Evolutionary conservation across 2,329 filamentous ascomycete genomes (phyloP).

Genomic region (Colletotrichum sp.): DNA sequence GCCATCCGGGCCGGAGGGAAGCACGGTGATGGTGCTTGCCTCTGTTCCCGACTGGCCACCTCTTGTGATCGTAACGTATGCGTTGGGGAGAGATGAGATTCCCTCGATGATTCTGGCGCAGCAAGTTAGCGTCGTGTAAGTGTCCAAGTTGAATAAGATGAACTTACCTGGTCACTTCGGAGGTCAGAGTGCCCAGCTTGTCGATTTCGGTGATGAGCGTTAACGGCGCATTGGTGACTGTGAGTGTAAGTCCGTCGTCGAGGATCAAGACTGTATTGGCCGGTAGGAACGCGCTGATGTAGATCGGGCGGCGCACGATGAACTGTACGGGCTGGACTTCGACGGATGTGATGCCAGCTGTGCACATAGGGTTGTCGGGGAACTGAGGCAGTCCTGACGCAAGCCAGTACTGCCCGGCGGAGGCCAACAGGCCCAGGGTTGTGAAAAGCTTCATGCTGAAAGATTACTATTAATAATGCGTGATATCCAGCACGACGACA

Average conservation of each 20-base stretch:
- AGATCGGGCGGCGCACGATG: conserved; percentile 15
- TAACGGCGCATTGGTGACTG: conserved; percentile 15
- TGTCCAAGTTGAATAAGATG: not conserved
- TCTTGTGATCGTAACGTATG: conserved; percentile 11
- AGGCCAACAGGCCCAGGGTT: not conserved
- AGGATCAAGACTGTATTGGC: conserved; percentile 13
- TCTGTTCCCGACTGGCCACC: conserved; percentile 8
- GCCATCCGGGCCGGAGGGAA: not conserved
- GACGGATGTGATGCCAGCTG: conserved; percentile 18
- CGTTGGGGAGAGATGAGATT: not conserved
- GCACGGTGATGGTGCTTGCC: conserved; percentile 12
- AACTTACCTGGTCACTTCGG: conserved; percentile 7
- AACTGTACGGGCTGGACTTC: conserved; percentile 19
- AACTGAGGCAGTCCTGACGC: conserved; percentile 12
- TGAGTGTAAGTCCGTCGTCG: conserved; percentile 13
- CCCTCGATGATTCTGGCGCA: not conserved
- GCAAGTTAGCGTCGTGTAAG: not conserved
- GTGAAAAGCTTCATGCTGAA: conserved; percentile 6
- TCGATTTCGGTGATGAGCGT: conserved; percentile 14
- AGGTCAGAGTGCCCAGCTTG: conserved; percentile 11
- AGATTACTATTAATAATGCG: not conserved
- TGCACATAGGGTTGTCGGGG: conserved; percentile 12
- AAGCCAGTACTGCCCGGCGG: conserved; percentile 10
- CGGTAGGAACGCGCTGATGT: conserved; percentile 18
- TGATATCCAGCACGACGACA: conserved; percentile 8